phyloP scores from a whole-genome alignment of 129 eudicot species.

The Silybum marianum region DNA sequence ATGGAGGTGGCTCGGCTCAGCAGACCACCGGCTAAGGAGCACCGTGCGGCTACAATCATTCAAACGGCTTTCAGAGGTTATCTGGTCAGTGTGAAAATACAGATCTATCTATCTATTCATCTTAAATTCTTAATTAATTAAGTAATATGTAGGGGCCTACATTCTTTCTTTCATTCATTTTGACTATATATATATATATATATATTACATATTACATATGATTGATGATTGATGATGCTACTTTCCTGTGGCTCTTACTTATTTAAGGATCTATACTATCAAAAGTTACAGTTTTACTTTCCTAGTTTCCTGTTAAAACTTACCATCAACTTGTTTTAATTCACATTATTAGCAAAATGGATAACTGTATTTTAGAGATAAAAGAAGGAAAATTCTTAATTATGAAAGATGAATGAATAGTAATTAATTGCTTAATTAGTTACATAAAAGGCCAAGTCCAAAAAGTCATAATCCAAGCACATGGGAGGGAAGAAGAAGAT shows the following conservation, averaged over 20 bases:
- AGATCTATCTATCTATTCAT: slow-evolving; percentile 25
- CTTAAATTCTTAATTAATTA: not conserved
- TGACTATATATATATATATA: not conserved
- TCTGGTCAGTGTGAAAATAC: slow-evolving; percentile 51
- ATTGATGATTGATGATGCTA: not conserved
- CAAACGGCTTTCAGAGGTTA: slow-evolving; percentile 84
- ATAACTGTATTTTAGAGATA: not conserved
- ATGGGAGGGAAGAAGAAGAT: slow-evolving; percentile 46
- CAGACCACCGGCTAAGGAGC: slow-evolving; percentile 36
- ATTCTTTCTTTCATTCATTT: slow-evolving; percentile 14
- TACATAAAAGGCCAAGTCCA: not conserved
- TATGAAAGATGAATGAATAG: not conserved
- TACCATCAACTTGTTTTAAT: not conserved
- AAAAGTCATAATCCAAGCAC: slow-evolving; percentile 24
- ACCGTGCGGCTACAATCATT: slow-evolving; percentile 53
- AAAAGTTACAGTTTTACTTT: not conserved
- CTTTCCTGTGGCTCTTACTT: slow-evolving; percentile 4
- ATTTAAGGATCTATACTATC: not conserved
- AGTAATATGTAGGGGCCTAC: slow-evolving; percentile 14
- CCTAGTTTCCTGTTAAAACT: not conserved
- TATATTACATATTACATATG: not conserved
- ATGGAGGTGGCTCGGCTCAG: slow-evolving; percentile 55
- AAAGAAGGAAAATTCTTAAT: not conserved
- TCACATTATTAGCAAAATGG: not conserved
- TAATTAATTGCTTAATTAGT: not conserved